Base-by-base conservation (phyloP, 116 monocot species). In the Zostera marina region DNA sequence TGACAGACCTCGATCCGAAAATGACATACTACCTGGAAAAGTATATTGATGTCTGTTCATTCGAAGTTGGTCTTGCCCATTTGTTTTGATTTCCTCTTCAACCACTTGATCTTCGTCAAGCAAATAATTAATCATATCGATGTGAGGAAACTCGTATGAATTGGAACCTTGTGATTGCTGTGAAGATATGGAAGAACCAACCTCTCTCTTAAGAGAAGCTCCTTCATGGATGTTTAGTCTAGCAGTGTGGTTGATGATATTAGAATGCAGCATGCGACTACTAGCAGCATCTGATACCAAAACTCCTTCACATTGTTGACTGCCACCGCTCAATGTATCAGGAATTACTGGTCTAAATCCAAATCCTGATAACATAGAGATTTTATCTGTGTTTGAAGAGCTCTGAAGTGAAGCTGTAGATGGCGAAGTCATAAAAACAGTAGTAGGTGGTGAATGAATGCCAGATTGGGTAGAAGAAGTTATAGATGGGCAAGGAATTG, bases 61-160 rank as follows among this genome's bases (percentile, higher is more conserved):
- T 53, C 73, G 60, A 8, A 66, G 60, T 32, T 74, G 66, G 19
- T 48, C 63, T 20, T 56, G 47, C 4, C 69, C 53, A 21, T 66
- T 51, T 32, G 32, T 3, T 13, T 42, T 26, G 13, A 39, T 10
- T 14, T 25, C 22, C 19, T 32, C 41, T 3, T 53, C 68, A 15
- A 15, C 26, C 17, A 26, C 38, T 38, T 49, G 47, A 15, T 69
- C 69, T 64, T 96, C 96, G 22, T 96, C 76, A 53, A 96, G 76
- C 79, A 96, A 69, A 42, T 85, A 82, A 44, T 96, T 82, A 55
- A 96, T 96, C 40, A 96, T 85, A 60, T 89, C 96, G 42, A 96
- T 70, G 61, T 89, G 89, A 15, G 96, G 96, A 49, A 96, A 96
- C 40, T 96, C 96, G n/a, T 96, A 85, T 4, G 47, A 39, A 3